Evolutionary conservation across 176 grass and related monocot species (phyloP), one percentile per base, ranked within the genome.

Genomic region (bread wheat (Triticum aestivum)): DNA sequence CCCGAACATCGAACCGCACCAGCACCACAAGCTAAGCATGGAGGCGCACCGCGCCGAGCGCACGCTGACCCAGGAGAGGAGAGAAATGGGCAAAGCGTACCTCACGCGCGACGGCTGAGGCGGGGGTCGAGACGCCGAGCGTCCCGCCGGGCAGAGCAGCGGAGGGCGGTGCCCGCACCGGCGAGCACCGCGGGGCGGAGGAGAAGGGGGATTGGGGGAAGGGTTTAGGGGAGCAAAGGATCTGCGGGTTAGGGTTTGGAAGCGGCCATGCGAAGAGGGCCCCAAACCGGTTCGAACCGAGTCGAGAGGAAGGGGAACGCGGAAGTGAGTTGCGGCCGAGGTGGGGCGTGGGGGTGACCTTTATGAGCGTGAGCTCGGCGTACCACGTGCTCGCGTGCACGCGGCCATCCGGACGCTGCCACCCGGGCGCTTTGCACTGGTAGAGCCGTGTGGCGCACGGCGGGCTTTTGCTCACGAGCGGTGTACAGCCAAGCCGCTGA

Each of bases 201-300:
- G 38, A 2, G 63, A 21, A 13, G 27, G 61, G 17, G 26, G n/a
- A 23, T 14, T 20, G 35, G 54, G 38, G 38, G 39, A 3, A 24
- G 32, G 61, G 59, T 29, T 34, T 54, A 52, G 68, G 11, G 41
- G 0, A 54, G 68, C 42, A 15, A 44, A 61, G 79, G 84, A 86
- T 90, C 84, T 73, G 73, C 64, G 13, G 82, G 51, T 77, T 91
- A 91, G 89, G 89, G 89, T 88, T 91, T 88, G 77, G 81, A 77
- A 75, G 85, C 61, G 9, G 51, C 77, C 89, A 85, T 91, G 61
- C 21, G 62, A 18, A 68, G 49, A 34, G 21, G 62, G 79, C 26
- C 63, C 81, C 52, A 62, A 65, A 49, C 29, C 83, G 59, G 72
- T 34, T 78, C 81, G 76, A 73, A 18, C 73, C 66, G 81, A 34